Base-by-base conservation (phyloP, 108 stramenopile genomes). In the Epipyxis sp. region DNA sequence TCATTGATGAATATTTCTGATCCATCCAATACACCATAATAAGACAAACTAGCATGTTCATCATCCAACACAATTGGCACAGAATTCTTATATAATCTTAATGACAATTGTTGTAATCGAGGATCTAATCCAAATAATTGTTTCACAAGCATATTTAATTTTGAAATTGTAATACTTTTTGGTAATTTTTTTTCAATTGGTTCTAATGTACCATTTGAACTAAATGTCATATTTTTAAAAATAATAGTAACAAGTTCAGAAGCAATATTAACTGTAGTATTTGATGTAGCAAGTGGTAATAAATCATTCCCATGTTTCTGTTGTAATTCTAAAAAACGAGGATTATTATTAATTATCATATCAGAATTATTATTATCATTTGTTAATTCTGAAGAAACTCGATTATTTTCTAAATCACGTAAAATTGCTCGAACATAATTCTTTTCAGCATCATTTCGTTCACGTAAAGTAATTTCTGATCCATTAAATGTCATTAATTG, bases 1-100 rank as follows among this genome's bases (percentile, higher is more conserved):
- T 94, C 93, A 68, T 92, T 91, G 77, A 94, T 89, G 25, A 91
- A 81, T 59, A 94, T 92, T 77, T 91, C 89, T 13, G 90, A 85
- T 25, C 93, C 93, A 79, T 94, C 92, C 27, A 78, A 80, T 6
- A 92, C 88, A n/a, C 93, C 93, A 76, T 91, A 94, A 76, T 92
- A 94, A 32, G 82, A 83, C 10, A 94, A 81, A 10, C 90, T 80
- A 59, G 86, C 72, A 25, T 86, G 83, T 32, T 90, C 90, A 80
- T 91, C 90, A 59, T 92, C 90, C 54, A 94, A 79, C 77, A 88
- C n/a, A 58, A 25, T 40, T 1, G 54, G 50, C 65, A 72, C 20
- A 3, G 57, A 59, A 2, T 59, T 74, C 59, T 76, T 76, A 59
- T 72, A 69, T 10, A 42, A 58, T 30, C 41, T 32, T 83, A 89